Base-by-base conservation (phyloP, 2,329 filamentous ascomycete species). In the Setomelanomma holmii region DNA sequence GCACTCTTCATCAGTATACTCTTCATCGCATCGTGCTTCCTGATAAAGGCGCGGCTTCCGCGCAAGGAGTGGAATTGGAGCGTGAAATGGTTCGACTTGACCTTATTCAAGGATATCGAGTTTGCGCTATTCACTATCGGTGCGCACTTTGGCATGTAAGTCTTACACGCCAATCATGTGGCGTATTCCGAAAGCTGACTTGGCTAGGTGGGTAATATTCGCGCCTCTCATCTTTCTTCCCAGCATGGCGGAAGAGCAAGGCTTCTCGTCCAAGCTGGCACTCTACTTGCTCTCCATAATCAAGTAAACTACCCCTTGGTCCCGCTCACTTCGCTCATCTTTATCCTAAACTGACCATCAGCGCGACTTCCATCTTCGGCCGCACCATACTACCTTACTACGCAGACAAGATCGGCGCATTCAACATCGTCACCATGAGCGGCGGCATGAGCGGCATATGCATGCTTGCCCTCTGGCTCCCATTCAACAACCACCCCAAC, bases 381-480 rank as follows among this genome's bases (percentile, higher is more conserved):
- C 16, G 54, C 12, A 56, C 39, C n/a, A 24, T 56, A 10, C 54
- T 46, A 20, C 41, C 45, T 3, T 51, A 53, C 34, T 16, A 50
- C 8, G 50, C 34, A 5, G 50, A 56, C 27, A 11, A 17, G 2
- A 6, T 50, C 10, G 54, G 54, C 5, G 17, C 11, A 10, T 57
- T 54, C 33, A 57, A 55, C 23, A 35, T 55, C 4, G 17, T 45
- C 14, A 46, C 43, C 7, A 19, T 45, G 11, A 38, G 42, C 24
- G 10, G 46, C 24, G 20, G 30, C 7, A 38, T 38, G 35, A 38
- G 35, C 35, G 35, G 35, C n/a, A n/a, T 38, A 4, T 43, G 19
- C n/a, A 49, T 58, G 11, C 44, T 55, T 33, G 55, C 51, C 7
- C 38, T 58, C n/a, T 58, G 55, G 55, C 22, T 58, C 2, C 55